These are phyloP conservation scores for Verticillium zaregamsianum DNA, from an alignment of 2,329 filamentous ascomycete species.

Conservation along the genomic window DNA sequence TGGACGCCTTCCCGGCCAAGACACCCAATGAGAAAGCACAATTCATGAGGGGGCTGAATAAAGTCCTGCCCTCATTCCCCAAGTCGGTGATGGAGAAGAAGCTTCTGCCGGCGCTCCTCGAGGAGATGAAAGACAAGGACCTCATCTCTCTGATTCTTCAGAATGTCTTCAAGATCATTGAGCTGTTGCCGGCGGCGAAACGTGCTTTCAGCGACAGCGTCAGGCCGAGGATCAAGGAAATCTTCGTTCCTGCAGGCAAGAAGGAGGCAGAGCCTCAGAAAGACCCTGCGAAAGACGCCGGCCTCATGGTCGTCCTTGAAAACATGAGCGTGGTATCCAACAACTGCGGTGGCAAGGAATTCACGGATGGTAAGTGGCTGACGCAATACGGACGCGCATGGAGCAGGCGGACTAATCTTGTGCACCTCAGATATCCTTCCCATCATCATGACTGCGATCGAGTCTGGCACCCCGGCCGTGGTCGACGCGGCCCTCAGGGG, in stretches of 20 bases:
- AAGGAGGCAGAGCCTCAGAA: conserved; percentile 56
- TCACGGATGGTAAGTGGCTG: conserved; percentile 72
- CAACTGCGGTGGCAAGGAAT: conserved; percentile 86
- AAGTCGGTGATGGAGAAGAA: conserved; percentile 94
- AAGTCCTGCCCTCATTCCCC: conserved; percentile 87
- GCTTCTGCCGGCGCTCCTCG: conserved; percentile 79
- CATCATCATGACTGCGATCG: conserved; percentile 76
- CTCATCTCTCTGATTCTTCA: conserved; percentile 80
- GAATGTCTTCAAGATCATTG: conserved; percentile 87
- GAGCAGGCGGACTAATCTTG: not conserved
- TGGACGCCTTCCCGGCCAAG: conserved; percentile 88
- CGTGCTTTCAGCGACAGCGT: conserved; percentile 81
- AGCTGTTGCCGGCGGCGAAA: conserved; percentile 70
- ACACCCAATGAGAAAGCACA: conserved; percentile 85
- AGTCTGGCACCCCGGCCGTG: conserved; percentile 83
- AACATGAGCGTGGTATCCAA: conserved; percentile 71
- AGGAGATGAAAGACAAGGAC: conserved; percentile 91
- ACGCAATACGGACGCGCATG: not conserved
- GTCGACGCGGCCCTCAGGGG: conserved; percentile 81
- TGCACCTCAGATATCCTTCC: conserved; percentile 70
- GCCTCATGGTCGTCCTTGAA: conserved; percentile 86
- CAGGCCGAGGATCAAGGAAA: conserved; percentile 77
- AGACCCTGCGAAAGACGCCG: conserved; percentile 80
- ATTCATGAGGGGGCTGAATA: conserved; percentile 83
- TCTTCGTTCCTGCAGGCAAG: conserved; percentile 64